Percentiles rank a stretch among this genome's conserved stretches.
phyloP scores from a whole-genome alignment of 2,329 filamentous ascomycete genomes.

The Rutstroemia sp. region DNA sequence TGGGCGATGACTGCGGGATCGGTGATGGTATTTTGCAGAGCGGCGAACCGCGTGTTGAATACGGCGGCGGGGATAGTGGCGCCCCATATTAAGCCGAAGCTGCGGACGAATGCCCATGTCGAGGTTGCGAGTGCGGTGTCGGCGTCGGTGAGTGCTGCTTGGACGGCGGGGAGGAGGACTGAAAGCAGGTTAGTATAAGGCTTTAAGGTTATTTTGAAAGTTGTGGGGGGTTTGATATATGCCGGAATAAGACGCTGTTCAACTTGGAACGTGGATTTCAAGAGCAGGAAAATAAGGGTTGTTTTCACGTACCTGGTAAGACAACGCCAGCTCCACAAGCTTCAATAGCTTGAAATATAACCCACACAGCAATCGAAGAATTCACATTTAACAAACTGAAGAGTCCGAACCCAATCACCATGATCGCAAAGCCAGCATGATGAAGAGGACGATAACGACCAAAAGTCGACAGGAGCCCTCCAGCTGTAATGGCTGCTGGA shows the following conservation, averaged over 20 bases:
- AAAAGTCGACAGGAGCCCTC: background rate
- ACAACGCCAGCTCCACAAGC: background rate
- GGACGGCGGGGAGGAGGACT: slow-evolving; percentile 32
- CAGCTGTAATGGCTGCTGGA: background rate
- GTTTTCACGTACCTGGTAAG: no score
- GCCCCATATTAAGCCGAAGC: slow-evolving; percentile 10
- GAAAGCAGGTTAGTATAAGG: background rate
- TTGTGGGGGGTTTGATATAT: no score
- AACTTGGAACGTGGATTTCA: no score
- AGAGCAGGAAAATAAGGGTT: no score
- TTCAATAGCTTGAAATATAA: background rate
- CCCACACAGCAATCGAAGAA: slow-evolving; percentile 25
- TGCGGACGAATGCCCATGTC: slow-evolving; percentile 9
- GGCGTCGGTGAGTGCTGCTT: slow-evolving; percentile 22
- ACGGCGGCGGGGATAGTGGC: background rate
- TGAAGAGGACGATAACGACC: slow-evolving; percentile 18
- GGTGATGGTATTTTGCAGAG: background rate
- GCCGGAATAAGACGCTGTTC: no score
- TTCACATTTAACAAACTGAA: slow-evolving; percentile 30
- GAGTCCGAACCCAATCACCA: background rate
- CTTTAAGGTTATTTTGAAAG: no score
- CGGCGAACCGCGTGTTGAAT: background rate
- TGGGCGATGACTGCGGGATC: background rate
- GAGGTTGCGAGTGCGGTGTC: slow-evolving; percentile 9
- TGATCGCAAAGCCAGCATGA: slow-evolving; percentile 23